Base-by-base conservation (phyloP, 139 green algal genomes). In the Choricystis sp. region DNA sequence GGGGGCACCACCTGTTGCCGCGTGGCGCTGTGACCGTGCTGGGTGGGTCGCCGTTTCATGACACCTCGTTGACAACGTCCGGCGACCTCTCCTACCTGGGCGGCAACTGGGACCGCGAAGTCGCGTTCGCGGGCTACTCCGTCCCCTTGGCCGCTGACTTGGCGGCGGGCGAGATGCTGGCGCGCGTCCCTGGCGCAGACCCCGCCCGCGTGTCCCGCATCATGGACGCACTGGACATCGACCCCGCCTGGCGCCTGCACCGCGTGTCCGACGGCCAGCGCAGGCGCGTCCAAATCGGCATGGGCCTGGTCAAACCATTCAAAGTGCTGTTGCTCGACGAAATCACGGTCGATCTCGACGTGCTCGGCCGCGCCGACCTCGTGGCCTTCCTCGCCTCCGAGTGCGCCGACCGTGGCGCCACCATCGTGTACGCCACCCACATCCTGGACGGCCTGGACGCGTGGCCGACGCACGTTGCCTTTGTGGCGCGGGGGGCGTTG, bases 371-470 rank as follows among this genome's bases (percentile, higher is more conserved):
- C 0, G 69, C 88, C 3, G 85, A 96, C 62, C 82, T 99, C 9
- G 86, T 99, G 75, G 29, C 49, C 3, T 95, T 91, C 64, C 76
- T 95, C 23, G 62, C 70, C 56, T n/a, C 87, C 55, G 89, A 96
- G 75, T 94, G 83, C 64, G 59, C 74, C 59, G 48, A 77, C 58
- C 72, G 85, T 0, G 68, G 71, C 1, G 74, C 80, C 1, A 87
- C 82, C 26, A 83, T 96, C 66, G 76, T 98, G 25, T 97, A 98
- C 72, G 93, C 92, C 26, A 99, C 92, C 16, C 92, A 99, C 75
- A 99, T 99, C 63, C 97, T 98, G 70, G 92, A 99, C 67, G 92
- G 92, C 24, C 74, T 99, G 21, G 85, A 97, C 72, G 71, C 64
- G 23, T 99, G 92, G 92, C 87, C 89, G 3, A 93, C 81, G 9